Base-by-base conservation (phyloP, 2,329 filamentous ascomycete genomes). In the Botrytis elliptica region DNA sequence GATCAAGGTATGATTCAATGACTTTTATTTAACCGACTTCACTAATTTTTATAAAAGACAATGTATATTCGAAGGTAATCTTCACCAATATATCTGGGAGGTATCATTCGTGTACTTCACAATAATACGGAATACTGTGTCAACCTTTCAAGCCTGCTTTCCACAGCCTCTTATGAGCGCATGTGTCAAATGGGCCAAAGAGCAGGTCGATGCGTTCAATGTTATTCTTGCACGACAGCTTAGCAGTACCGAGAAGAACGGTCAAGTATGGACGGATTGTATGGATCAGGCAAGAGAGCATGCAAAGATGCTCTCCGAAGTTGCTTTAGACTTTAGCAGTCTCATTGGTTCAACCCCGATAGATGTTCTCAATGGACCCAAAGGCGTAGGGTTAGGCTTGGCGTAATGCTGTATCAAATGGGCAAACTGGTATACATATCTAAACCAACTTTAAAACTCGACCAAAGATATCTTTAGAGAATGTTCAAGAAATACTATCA, bases 131-230 rank as follows among this genome's bases (percentile, higher is more conserved):
- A 98, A 98, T 83, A 98, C 96, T 0, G 92, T 98, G 75, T 88
- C 89, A 79, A 95, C 93, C 80, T 98, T 96, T 83, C 94, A 97
- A 80, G 85, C 86, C 71, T 97, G 94, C 81, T 98, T 98, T 81
- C 91, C 94, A 18, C 88, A 93, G 40, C 86, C 90, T 22, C 93
- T 96, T 85, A 97, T 96, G 88, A 97, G 94, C 79, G 94, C 95
- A 0, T 97, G 94, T 79, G 95, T 99, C 79, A 97, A 95, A 81
- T 99, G 96, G 96, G 95, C 94, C n/a, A 98, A 98, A 83, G 92
- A 96, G 78, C 91, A 97, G 81, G 90, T 98, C 1, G 95, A 98
- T 78, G 90, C 90, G 2, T 98, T 98, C 85, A 98, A 98, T 79
- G 87, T 87, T 64, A 90, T 96, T 69, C 85, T 99, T 55, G 89